Evolutionary conservation across 148 eudicot genomes (phyloP), one percentile per base, ranked within the genome.

Genomic region (Tetragonia tetragonoides): DNA sequence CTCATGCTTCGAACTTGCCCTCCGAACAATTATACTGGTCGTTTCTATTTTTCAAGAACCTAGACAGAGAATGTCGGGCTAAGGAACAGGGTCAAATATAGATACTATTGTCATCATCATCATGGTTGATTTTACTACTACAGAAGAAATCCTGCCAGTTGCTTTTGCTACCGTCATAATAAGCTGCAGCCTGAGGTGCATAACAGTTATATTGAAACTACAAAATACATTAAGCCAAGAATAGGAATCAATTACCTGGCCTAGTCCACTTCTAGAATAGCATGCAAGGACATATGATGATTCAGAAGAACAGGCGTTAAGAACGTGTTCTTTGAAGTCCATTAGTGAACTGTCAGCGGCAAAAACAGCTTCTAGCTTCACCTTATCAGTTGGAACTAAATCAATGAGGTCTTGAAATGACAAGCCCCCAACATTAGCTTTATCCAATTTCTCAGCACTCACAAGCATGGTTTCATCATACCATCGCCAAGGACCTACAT

Each of bases 401-500:
- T 56, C 75, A 54, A 54, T 4, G 54, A 72, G 75, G 9, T 20
- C 75, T 9, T 53, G 24, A 54, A 72, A 54, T 34, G 75, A 54
- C 6, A 72, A 20, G 46, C 63, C 75, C 2, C 18, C 46, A 37
- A 38, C 75, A 16, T 72, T 24, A 5, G 38, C 46, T 54, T 56
- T 53, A 37, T 72, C 18, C 21, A 72, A 37, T 54, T 2, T 54
- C 20, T 72, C 75, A 15, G 20, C 42, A 38, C 10, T 56, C 37
- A 6, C 63, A 72, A 72, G 63, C 63, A 53, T 53, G 44, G 23
- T 34, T 38, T 72, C 75, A 54, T 72, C 75, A 20, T 72, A 72
- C 75, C 75, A 56, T 72, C 75, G 75, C 75, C 75, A 72, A 20
- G 75, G 18, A 6, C 75, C 75, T 72, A 28, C 34, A 28, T 28